Percentiles rank a stretch among this genome's conserved stretches.
Conservation (phyloP, 2,329 filamentous ascomycete genomes). For the Neodidymelliopsis sp. region DNA sequence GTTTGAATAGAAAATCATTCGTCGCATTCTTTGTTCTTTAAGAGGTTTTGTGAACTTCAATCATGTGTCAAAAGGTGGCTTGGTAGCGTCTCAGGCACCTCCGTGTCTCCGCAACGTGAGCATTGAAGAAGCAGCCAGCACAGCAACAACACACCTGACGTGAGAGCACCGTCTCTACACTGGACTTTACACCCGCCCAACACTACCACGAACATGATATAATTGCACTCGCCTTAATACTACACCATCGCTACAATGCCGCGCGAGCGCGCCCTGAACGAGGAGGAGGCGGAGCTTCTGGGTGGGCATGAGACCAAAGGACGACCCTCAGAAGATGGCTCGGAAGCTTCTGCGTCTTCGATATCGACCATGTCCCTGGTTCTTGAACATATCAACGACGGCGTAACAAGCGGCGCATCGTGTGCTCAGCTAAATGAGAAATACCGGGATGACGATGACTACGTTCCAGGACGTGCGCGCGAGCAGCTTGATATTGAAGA, state of each 20-base stretch:
- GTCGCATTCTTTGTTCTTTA: slow-evolving; percentile 34
- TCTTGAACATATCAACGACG: slow-evolving; percentile 76
- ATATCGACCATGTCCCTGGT: slow-evolving; percentile 85
- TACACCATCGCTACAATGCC: slow-evolving; percentile 37
- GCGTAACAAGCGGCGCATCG: slow-evolving; percentile 46
- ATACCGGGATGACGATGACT: slow-evolving; percentile 51
- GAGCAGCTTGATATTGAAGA: slow-evolving; percentile 59
- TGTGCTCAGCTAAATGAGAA: slow-evolving; percentile 43
- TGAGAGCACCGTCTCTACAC: background rate
- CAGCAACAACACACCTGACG: background rate
- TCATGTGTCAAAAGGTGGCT: slow-evolving; percentile 36
- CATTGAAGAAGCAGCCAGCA: slow-evolving; percentile 7
- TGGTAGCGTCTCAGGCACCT: slow-evolving; percentile 41
- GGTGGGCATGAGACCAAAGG: slow-evolving; percentile 43
- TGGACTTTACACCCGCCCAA: background rate
- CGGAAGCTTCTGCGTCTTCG: slow-evolving; percentile 69
- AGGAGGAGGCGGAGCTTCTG: slow-evolving; percentile 57
- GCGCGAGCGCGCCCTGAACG: slow-evolving; percentile 43
- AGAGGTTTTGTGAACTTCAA: slow-evolving; percentile 15
- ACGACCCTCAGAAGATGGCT: slow-evolving; percentile 46
- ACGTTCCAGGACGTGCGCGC: slow-evolving; percentile 57
- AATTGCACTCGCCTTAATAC: background rate
- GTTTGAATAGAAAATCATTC: slow-evolving; percentile 36
- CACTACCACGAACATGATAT: slow-evolving; percentile 24
- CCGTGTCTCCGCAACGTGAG: slow-evolving; percentile 38